A percentile compares a stretch with the other conserved stretches of the same genome.
phyloP scores from a whole-genome alignment of 805 yeast genomes.

The Candida nonsorbophila region DNA sequence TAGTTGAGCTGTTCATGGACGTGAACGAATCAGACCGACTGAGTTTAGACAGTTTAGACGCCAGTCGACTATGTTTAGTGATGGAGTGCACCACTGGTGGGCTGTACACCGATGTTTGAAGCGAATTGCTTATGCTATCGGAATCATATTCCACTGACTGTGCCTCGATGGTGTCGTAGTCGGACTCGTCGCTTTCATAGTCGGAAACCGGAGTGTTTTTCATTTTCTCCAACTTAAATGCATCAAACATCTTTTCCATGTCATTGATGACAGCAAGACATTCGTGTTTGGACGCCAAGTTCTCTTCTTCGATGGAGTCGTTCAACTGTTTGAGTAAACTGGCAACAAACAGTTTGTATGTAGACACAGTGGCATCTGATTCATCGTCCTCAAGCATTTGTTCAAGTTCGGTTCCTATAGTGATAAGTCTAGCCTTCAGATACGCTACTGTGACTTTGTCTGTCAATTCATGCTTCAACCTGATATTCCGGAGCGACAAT shows the following conservation, averaged over 20 bases:
- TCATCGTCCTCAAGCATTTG: constrained; percentile 37
- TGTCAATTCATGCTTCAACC: constrained; percentile 44
- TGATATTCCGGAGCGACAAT: constrained; percentile 39
- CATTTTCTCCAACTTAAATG: constrained; percentile 35
- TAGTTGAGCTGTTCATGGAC: constrained; percentile 27
- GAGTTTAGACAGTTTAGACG: constrained; percentile 3
- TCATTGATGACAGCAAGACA: constrained; percentile 64
- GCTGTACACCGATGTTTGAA: too few species aligned
- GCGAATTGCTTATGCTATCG: too few species aligned
- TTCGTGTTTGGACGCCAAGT: constrained; percentile 56
- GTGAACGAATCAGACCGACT: constrained; percentile 21
- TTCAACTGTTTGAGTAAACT: constrained; percentile 55
- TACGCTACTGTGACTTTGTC: constrained; percentile 54
- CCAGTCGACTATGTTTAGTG: constrained; percentile 15
- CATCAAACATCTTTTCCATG: constrained; percentile 70
- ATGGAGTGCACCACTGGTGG: constrained; percentile 38
- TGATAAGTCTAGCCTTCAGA: constrained; percentile 59
- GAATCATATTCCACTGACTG: constrained; percentile 24
- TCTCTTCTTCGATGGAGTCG: constrained; percentile 46
- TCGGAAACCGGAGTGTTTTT: too few species aligned
- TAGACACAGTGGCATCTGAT: constrained; percentile 18
- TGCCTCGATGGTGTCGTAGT: too few species aligned
- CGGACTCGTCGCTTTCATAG: too few species aligned
- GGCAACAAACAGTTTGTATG: constrained; percentile 57
- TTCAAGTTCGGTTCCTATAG: constrained; percentile 60